phyloP scores from a whole-genome alignment of 2,329 filamentous ascomycete genomes.

The Triangularia verruculosa region DNA sequence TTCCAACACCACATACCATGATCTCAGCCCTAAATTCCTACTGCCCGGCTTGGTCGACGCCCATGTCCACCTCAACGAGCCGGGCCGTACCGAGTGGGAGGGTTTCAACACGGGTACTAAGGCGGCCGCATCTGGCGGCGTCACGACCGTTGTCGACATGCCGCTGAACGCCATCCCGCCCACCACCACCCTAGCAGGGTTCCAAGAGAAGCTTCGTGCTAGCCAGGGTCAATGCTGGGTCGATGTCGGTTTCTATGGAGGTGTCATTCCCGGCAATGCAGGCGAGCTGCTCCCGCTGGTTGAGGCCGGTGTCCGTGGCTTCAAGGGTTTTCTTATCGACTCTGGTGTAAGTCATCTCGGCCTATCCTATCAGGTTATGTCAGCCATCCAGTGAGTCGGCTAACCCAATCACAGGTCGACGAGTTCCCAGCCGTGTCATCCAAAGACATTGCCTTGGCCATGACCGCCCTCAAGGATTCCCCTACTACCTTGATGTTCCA shows the following conservation, averaged over 20 bases:
- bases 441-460: constrained; percentile 73
- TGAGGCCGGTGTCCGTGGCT: constrained; percentile 82
- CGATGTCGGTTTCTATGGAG: constrained; percentile 97
- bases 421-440: constrained; percentile 92
- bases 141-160: constrained; percentile 97
- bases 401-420: constrained; percentile 61
- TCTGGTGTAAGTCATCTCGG: constrained; percentile 69
- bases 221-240: constrained; percentile 92
- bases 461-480: constrained; percentile 74
- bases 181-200: constrained; percentile 79
- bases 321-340: constrained; percentile 97
- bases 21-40: constrained; percentile 81
- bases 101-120: constrained; percentile 93
- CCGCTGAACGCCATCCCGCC: constrained; percentile 95
- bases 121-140: constrained; percentile 90
- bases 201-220: constrained; percentile 82
- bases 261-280: constrained; percentile 86
- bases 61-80: constrained; percentile 96
- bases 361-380: not conserved
- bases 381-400: constrained; percentile 5
- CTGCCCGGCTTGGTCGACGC: constrained; percentile 92
- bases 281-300: constrained; percentile 76
- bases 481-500: constrained; percentile 98
- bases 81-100: constrained; percentile 96
- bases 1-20: constrained; percentile 66